These are phyloP conservation scores for Pichia occidentalis DNA, from an alignment of 805 yeast species.

Conservation along the genomic window DNA sequence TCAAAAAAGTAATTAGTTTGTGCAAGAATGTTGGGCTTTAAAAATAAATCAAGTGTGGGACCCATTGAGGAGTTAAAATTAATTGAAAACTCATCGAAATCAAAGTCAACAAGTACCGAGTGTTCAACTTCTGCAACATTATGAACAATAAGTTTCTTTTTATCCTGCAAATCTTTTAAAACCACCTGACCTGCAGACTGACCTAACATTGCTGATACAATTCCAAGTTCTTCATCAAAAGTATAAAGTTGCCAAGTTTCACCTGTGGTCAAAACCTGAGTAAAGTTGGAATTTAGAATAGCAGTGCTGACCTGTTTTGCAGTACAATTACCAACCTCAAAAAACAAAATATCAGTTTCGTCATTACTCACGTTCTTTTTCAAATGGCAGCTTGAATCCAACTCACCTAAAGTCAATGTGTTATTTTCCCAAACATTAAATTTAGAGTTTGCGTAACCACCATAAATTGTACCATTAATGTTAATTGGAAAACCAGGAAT, in stretches of 20 bases:
- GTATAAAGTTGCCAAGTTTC: not conserved
- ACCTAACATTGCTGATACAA: slow-evolving; percentile 2
- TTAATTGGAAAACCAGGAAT: slow-evolving; percentile 3
- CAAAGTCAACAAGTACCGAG: not conserved
- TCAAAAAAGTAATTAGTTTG: slow-evolving; percentile 6
- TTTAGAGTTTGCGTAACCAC: not conserved
- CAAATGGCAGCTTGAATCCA: slow-evolving; percentile 1
- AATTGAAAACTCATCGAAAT: not conserved
- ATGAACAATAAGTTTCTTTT: slow-evolving; percentile 4
- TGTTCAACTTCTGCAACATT: not conserved
- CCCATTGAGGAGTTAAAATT: slow-evolving; percentile 8
- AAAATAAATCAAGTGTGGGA: slow-evolving; percentile 7
- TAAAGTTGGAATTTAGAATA: slow-evolving; percentile 3
- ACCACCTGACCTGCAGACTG: not conserved
- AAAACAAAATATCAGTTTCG: slow-evolving; percentile 1
- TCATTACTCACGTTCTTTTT: not conserved
- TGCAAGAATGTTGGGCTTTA: slow-evolving; percentile 9
- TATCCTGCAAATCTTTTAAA: slow-evolving; percentile 3
- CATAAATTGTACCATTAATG: slow-evolving; percentile 1
- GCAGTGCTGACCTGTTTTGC: not conserved
- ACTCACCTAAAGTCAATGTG: slow-evolving; percentile 2
- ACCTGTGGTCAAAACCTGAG: slow-evolving; percentile 6
- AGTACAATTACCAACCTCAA: slow-evolving; percentile 6
- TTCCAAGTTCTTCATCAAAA: not conserved
- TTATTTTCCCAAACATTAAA: not conserved